Evolutionary conservation across 23 red algal genomes (phyloP), one percentile per base, ranked within the genome.

Genomic region (Gracilaria domingensis): DNA sequence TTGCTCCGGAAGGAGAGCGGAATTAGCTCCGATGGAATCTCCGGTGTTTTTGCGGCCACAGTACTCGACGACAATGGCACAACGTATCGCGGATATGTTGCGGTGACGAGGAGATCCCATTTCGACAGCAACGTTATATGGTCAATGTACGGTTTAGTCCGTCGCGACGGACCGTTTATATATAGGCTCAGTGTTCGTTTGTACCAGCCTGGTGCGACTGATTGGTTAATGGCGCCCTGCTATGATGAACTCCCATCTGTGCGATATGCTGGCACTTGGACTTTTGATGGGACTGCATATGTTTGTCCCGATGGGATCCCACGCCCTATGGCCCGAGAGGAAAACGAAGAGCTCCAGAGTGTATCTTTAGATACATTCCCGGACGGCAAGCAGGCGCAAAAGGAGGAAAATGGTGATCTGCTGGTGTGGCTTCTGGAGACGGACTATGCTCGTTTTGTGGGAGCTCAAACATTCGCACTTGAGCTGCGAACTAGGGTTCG

Each of bases 401-500:
- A 8, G 1, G 33, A 37, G 16, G 21, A 9, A 8, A 73, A 73
- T 35, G 67, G 35, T 4, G 67, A 73, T 21, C 35, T 73, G 34
- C 35, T 73, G 33, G 67, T 35, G 44, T 73, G 67, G 67, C 30
- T 73, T 37, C 21, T 40, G 0, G 67, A 73, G 18, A 73, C 67
- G 24, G 67, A 73, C 34, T 73, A 23, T 73, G 67, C 67, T 9
- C 30, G 34, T 0, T 73, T 73, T 40, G 67, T 21, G 2, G 67
- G 18, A 9, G 67, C 67, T 23, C 4, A 73, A 24, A 44, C 38
- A 7, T 73, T 73, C 18, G 67, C 33, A n/a, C 14, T 37, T 16
- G 67, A 73, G 21, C 17, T 73, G 67, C 30, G 67, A 2, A 40
- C 67, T 8, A 73, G 67, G 67, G 67, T 73, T 23, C 67, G 67